Evolutionary conservation across 2,329 filamentous ascomycete genomes (phyloP).

Genomic region (Sphaerulina vaccinii): DNA sequence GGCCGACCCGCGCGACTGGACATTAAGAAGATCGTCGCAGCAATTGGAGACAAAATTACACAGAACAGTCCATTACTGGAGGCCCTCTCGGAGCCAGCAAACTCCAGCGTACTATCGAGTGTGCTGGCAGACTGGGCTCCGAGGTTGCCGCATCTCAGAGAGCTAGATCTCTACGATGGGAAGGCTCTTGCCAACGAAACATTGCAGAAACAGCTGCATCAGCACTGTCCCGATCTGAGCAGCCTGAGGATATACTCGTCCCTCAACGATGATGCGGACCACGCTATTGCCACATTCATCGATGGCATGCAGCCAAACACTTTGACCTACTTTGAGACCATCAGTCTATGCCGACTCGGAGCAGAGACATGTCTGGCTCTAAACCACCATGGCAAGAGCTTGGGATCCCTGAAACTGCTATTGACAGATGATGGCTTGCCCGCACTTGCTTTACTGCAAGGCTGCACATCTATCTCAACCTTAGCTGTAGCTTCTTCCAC

Average conservation of each 20-base stretch:
- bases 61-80: constrained; percentile 52
- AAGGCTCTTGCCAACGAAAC: constrained; percentile 57
- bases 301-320: constrained; percentile 53
- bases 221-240: constrained; percentile 61
- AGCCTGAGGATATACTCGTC: constrained; percentile 59
- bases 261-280: constrained; percentile 50
- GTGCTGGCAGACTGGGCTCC: constrained; percentile 60
- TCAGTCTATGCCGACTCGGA: constrained; percentile 56
- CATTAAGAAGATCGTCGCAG: constrained; percentile 45
- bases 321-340: constrained; percentile 58
- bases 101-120: constrained; percentile 51
- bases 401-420: constrained; percentile 55
- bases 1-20: constrained; percentile 38
- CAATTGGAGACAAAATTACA: constrained; percentile 47
- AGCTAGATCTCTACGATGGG: constrained; percentile 62
- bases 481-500: constrained; percentile 51
- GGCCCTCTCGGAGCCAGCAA: constrained; percentile 41
- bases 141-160: constrained; percentile 57
- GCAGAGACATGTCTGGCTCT: constrained; percentile 55
- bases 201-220: constrained; percentile 53
- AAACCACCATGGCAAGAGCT: constrained; percentile 53
- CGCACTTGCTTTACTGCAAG: constrained; percentile 50
- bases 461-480: constrained; percentile 50
- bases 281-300: constrained; percentile 22
- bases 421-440: constrained; percentile 51